Conservation (phyloP, 495 filamentous ascomycete genomes). For the Lophiostoma macrostomum region DNA sequence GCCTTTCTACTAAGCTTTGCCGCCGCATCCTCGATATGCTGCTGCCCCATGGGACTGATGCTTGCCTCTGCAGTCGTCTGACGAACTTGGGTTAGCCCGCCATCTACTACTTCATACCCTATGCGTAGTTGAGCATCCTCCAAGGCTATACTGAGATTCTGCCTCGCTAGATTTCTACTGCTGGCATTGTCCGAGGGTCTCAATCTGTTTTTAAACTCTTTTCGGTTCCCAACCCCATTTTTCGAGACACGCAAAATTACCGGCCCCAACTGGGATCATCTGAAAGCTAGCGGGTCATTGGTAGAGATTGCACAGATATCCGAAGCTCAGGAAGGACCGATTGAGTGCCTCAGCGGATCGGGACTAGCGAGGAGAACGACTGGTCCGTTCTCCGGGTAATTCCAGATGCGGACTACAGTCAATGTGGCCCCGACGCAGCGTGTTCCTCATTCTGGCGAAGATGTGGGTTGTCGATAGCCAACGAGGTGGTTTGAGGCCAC, state of each 20-base stretch:
- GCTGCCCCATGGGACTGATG: neutral
- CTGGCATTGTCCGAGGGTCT: neutral
- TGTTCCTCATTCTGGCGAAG: too few species aligned
- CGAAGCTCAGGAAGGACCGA: neutral
- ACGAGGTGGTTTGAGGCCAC: too few species aligned
- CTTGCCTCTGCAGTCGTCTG: neutral
- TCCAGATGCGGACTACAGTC: neutral
- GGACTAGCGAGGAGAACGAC: neutral
- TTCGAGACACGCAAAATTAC: neutral
- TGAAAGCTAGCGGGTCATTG: too few species aligned
- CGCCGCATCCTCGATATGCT: conserved; percentile 1
- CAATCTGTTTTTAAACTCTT: neutral
- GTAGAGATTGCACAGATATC: neutral
- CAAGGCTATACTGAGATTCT: neutral
- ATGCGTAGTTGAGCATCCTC: neutral
- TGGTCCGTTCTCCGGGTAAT: conserved; percentile 1
- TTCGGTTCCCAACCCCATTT: neutral
- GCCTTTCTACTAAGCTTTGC: neutral
- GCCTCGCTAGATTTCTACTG: too few species aligned
- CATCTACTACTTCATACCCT: neutral
- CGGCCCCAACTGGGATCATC: too few species aligned
- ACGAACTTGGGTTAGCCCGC: neutral
- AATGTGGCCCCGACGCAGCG: too few species aligned
- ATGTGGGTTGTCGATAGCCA: too few species aligned
- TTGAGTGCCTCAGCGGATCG: neutral